Base-by-base conservation (phyloP, 768 basidiomycete genomes). In the Thelephora aurantiotincta region DNA sequence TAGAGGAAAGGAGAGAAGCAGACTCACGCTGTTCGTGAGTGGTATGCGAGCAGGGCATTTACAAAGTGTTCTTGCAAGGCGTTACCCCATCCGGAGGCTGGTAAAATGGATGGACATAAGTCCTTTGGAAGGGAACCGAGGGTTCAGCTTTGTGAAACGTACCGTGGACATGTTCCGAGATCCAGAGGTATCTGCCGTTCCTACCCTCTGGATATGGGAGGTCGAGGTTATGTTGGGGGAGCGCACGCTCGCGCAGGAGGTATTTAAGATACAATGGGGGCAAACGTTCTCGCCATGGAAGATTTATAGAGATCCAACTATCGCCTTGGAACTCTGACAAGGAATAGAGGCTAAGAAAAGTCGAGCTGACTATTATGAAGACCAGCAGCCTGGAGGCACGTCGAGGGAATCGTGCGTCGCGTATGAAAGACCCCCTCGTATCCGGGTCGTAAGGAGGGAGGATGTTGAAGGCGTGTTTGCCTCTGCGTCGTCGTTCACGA, bases 31-130 rank as follows among this genome's bases (percentile, higher is more conserved):
- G 77, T 60, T 26, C 68, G 67, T 0, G 74, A 57, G 2, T 61
- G 56, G 43, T 70, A 65, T 0, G 77, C 71, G 2, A 82, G 58
- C 38, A 73, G 63, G 0, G 74, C 66, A 43, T 73, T 70, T 43
- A 79, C 53, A 3, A 80, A 46, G 49, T 76, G 67, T 49, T 79
- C 78, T 50, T 81, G 75, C 65, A 80, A 63, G 7, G 60, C 67
- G 47, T 82, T 82, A 2, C 78, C 78, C 75, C 75, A 80, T 2
- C 79, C 80, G 37, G 69, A 65, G 7, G 55, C 75, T 75, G 42
- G 7, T 20, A 11, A 20, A 47, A 30, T 45, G 11, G 50, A 45
- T 30, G 49, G 45, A 43, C 52, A 42, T 2, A 42, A 19, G 6
- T 6, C 1, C 6, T 44, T 3, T 11, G 12, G 38, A 23, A 48